Percentiles rank a stretch among this genome's conserved stretches.
These are phyloP conservation scores for Sphenostylis stenocarpa DNA, from an alignment of 306 rosid species.

Conservation along the genomic window DNA sequence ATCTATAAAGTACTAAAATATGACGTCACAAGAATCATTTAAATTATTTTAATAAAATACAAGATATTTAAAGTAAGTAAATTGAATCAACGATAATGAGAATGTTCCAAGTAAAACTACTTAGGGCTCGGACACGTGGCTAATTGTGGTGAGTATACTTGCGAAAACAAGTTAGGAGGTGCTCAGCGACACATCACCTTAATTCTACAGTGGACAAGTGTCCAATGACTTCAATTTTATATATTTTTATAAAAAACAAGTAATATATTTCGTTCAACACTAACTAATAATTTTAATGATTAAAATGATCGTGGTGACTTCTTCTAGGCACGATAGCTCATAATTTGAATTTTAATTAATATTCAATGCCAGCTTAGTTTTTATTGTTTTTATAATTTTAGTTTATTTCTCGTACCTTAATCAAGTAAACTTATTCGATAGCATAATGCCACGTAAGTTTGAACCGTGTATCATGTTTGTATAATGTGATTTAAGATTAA, in stretches of 20 bases:
- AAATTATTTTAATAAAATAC: no score
- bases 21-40: no score
- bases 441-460: neutral
- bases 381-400: neutral
- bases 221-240: neutral
- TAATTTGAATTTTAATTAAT: no score
- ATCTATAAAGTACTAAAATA: no score
- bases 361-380: neutral
- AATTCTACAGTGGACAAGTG: conserved; percentile 32
- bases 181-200: neutral
- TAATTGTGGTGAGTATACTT: neutral
- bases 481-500: neutral
- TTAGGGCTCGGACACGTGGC: neutral
- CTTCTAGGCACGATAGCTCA: neutral
- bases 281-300: neutral
- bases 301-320: conserved; percentile 25
- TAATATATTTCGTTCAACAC: neutral
- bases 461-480: neutral
- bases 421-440: neutral
- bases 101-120: neutral
- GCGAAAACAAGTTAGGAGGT: neutral
- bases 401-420: neutral
- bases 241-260: neutral
- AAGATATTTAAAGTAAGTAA: no score
- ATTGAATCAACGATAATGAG: no score